Base-by-base conservation (phyloP, 139 green algal genomes). In the Coelastrella sp. region DNA sequence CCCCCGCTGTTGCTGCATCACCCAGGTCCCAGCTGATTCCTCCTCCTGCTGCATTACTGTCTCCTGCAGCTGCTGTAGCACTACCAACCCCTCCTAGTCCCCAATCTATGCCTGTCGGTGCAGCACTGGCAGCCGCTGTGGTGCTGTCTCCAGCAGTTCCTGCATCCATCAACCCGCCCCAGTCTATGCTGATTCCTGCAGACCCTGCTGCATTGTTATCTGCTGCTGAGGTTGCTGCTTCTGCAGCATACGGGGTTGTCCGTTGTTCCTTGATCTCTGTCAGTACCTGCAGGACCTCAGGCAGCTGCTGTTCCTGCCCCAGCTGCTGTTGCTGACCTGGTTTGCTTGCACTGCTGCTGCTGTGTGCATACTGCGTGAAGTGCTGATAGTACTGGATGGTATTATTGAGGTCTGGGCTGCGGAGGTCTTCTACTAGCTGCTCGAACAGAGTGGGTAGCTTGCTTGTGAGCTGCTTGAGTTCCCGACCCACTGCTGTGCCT, bases 401-500 rank as follows among this genome's bases (percentile, higher is more conserved):
- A 6, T 54, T 19, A 20, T 78, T 64, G 10, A 86, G 73, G 79
- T 89, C 76, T 65, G 68, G 66, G 83, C 68, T 71, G 71, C 64
- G 78, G 73, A 95, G 76, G 20, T 87, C 23, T 16, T 86, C 73
- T 47, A 97, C 65, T 0, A 92, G 77, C 0, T 82, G 65, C 7
- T 66, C 76, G 17, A 95, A 88, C 74, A 94, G 83, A 2, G 54
- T n/a, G 4, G 94, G 93, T 73, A 97, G 93, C 92, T 96, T 77
- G 4, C 58, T 56, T 3, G 74, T 83, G 23, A 97, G 92, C 20
- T 73, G 77, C 16, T 56, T 61, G 73, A 97, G 93, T 80, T 95
- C 92, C 0, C 13, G 54, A 4, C 85, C 80, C 11, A 97, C 92
- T 73, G 83, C 20, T 75, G 90, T 58, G n/a, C 85, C 90, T 17